Evolutionary conservation across 2,329 filamentous ascomycete species (phyloP).

Genomic region (Penicillium sp.): DNA sequence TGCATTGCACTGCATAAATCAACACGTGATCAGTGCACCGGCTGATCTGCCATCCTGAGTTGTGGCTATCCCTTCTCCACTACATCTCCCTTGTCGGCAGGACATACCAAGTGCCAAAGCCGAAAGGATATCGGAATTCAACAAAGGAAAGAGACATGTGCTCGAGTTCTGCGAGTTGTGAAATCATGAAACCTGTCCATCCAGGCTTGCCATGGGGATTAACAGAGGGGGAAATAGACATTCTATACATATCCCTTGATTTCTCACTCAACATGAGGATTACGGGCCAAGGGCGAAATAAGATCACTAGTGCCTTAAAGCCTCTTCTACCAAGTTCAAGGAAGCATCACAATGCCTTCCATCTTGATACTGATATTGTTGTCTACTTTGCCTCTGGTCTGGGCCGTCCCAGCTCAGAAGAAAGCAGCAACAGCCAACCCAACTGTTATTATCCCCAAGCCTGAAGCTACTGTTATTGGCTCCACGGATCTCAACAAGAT

Average conservation of each 20-base stretch:
- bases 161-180: not conserved
- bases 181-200: not conserved
- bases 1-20: not conserved
- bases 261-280: not conserved
- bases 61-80: not conserved
- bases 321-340: not conserved
- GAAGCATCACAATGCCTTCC: conserved; percentile 3
- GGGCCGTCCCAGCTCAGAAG: conserved; percentile 31
- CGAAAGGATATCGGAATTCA: not conserved
- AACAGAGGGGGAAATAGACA: not conserved
- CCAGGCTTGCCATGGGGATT: no score
- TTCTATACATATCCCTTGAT: conserved; percentile 1
- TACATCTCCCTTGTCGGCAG: not conserved
- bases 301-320: not conserved
- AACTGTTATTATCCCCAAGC: conserved; percentile 55
- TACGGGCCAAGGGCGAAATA: not conserved
- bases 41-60: not conserved
- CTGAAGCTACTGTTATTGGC: conserved; percentile 52
- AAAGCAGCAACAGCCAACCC: conserved; percentile 48
- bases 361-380: conserved; percentile 5
- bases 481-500: conserved; percentile 44
- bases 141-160: no score
- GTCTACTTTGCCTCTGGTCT: conserved; percentile 10
- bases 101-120: not conserved
- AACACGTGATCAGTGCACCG: not conserved